Percentiles rank a stretch among this genome's conserved stretches.
These are phyloP conservation scores for Phytophthora multivora DNA, from an alignment of 352 stramenopile genomes.

Conservation along the genomic window DNA sequence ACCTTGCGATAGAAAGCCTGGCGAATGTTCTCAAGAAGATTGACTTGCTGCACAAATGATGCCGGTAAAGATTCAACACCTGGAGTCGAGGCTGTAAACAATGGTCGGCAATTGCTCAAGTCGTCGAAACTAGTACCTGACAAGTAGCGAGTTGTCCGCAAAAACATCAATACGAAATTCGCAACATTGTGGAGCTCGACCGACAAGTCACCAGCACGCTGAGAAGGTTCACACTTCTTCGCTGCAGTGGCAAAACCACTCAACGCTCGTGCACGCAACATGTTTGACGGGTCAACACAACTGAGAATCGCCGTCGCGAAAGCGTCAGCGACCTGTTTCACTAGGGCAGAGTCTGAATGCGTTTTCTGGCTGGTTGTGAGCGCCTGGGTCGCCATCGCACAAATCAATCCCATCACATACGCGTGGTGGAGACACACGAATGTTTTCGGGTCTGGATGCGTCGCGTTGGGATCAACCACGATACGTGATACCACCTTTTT, in stretches of 20 bases:
- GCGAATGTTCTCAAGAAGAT: constrained; percentile 67
- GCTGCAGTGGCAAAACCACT: constrained; percentile 62
- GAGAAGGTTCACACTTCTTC: constrained; percentile 46
- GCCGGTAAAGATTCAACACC: constrained; percentile 62
- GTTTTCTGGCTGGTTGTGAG: constrained; percentile 68
- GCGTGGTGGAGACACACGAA: constrained; percentile 86
- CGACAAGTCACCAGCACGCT: constrained; percentile 63
- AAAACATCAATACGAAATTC: constrained; percentile 82
- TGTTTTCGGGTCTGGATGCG: constrained; percentile 52
- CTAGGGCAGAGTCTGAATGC: constrained; percentile 56
- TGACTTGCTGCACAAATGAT: constrained; percentile 78
- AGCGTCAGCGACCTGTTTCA: constrained; percentile 74
- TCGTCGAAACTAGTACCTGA: constrained; percentile 65
- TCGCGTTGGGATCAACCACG: constrained; percentile 50
- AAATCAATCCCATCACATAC: constrained; percentile 79
- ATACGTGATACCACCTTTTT: constrained; percentile 78
- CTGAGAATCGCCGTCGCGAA: constrained; percentile 79
- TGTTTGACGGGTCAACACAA: constrained; percentile 70
- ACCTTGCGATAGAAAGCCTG: constrained; percentile 41
- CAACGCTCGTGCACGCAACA: constrained; percentile 57
- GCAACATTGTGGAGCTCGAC: constrained; percentile 69
- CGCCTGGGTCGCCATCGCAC: constrained; percentile 78
- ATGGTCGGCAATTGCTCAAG: constrained; percentile 55
- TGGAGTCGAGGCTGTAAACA: constrained; percentile 45
- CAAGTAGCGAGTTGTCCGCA: constrained; percentile 67